phyloP scores from a whole-genome alignment of 441 rosid species.

The Gossypium trilobum region DNA sequence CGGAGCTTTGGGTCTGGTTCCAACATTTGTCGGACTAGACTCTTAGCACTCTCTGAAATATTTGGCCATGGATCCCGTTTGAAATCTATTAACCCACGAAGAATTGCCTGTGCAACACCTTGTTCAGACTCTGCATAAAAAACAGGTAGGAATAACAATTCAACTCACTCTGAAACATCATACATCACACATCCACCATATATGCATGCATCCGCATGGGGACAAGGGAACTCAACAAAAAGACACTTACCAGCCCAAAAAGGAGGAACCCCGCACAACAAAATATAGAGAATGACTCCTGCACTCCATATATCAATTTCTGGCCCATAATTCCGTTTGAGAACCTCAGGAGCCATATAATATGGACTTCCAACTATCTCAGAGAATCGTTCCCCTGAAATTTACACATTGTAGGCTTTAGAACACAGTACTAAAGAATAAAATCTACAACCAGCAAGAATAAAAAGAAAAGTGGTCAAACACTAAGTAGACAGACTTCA shows the following conservation, averaged over 20 bases:
- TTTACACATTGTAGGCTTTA: constrained; percentile 21
- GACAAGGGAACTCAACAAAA: not conserved
- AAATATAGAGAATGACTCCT: constrained; percentile 89
- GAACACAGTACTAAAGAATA: constrained; percentile 1
- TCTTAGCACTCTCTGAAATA: constrained; percentile 85
- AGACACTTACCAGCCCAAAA: constrained; percentile 84
- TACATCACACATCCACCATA: not conserved
- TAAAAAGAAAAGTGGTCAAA: not conserved
- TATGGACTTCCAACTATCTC: constrained; percentile 98
- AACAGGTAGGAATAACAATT: constrained; percentile 7
- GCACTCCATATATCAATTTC: constrained; percentile 99
- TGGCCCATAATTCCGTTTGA: constrained; percentile 85
- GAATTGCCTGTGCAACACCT: constrained; percentile 98
- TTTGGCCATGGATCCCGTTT: constrained; percentile 99
- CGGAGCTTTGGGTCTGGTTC: constrained; percentile 96
- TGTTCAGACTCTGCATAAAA: constrained; percentile 82
- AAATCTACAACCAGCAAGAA: not conserved
- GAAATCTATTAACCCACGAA: constrained; percentile 89
- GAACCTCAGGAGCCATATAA: constrained; percentile 99
- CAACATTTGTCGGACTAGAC: constrained; percentile 82
- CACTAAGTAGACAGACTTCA: not conserved
- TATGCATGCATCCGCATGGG: not conserved
- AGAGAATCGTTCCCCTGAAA: constrained; percentile 78
- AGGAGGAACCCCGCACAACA: constrained; percentile 93
- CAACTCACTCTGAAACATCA: not conserved